Base-by-base conservation (phyloP, 2,329 filamentous ascomycete genomes). In the Pleurostoma richardsiae region DNA sequence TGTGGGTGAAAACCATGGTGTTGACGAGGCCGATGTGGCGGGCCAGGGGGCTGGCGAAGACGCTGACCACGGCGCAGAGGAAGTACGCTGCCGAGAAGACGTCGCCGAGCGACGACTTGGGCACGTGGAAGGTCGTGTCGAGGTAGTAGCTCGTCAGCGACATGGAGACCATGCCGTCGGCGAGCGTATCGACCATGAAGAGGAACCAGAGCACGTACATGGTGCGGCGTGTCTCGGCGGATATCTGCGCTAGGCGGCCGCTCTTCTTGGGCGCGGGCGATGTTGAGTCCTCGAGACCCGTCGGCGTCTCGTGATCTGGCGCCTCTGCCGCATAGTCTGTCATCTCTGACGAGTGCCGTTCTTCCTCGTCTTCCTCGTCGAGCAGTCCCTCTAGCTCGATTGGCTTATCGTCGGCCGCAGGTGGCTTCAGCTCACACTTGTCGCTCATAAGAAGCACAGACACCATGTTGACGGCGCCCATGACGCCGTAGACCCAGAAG, bases 201-300 rank as follows among this genome's bases (percentile, higher is more conserved):
- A 86, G 71, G 49, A 83, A 75, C 80, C 82, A 86, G 4, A 86
- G 67, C 43, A 79, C 79, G 60, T 77, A 79, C 74, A 86, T 83
- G 56, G 80, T 71, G 2, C 68, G 70, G 10, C 76, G 71, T 0
- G 82, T 84, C 10, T 74, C 64, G 1, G 64, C 59, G 0, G 82
- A 85, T 44, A 86, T 83, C 50, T 79, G 69, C 2, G 74, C 64
- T 38, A 81, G 67, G 43, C 61, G 70, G 52, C 61, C 64, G 7
- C 54, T 56, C 54, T 61, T 66, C 7, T 54, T 42, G 26, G 29
- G 26, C 28, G 45, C 41, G 38, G 41, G 33, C 4, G 48, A 46
- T 31, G 29, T 50, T 29, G 6, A 19, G 39, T 45, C n/a, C 30
- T 49, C 46, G 40, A 47, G 42, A 29, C 36, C 47, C 30, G 49